Conservation (phyloP, 2,329 filamentous ascomycete genomes). For the Xylogone sp. region DNA sequence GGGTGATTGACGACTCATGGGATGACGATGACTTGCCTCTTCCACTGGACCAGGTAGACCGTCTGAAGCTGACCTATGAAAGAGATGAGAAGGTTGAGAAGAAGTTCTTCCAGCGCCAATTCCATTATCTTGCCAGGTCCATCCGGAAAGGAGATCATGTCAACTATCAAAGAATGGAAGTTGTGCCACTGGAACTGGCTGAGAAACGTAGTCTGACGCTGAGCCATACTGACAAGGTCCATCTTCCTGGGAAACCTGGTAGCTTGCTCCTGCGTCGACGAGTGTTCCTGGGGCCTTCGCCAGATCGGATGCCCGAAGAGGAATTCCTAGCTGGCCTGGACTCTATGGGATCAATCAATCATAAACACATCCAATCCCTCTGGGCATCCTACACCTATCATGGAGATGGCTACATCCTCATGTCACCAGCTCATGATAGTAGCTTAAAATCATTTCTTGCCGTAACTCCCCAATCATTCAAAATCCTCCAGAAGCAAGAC, state of each 20-base stretch:
- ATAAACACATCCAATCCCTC: constrained; percentile 67
- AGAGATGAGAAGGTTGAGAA: constrained; percentile 61
- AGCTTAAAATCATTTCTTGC: constrained; percentile 65
- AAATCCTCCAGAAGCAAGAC: constrained; percentile 56
- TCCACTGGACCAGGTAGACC: constrained; percentile 59
- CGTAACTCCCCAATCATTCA: constrained; percentile 57
- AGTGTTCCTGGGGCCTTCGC: constrained; percentile 45
- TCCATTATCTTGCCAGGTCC: constrained; percentile 63
- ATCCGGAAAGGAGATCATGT: constrained; percentile 57
- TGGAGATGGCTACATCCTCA: constrained; percentile 60
- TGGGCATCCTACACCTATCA: constrained; percentile 68
- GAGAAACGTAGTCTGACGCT: constrained; percentile 48
- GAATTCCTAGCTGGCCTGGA: constrained; percentile 61
- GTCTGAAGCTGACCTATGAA: constrained; percentile 55
- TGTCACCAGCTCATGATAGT: constrained; percentile 63
- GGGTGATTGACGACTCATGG: constrained; percentile 71
- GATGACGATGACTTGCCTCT: constrained; percentile 73
- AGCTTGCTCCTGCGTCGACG: constrained; percentile 54
- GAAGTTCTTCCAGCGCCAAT: constrained; percentile 69
- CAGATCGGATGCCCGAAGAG: constrained; percentile 42
- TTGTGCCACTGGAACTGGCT: constrained; percentile 65
- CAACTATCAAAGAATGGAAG: constrained; percentile 62
- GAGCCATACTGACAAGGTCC: constrained; percentile 52
- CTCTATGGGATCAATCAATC: constrained; percentile 53
- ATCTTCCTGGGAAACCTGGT: constrained; percentile 58